Evolutionary conservation across 495 filamentous ascomycete species (phyloP).

Genomic region (Mycothermus thermophilus): DNA sequence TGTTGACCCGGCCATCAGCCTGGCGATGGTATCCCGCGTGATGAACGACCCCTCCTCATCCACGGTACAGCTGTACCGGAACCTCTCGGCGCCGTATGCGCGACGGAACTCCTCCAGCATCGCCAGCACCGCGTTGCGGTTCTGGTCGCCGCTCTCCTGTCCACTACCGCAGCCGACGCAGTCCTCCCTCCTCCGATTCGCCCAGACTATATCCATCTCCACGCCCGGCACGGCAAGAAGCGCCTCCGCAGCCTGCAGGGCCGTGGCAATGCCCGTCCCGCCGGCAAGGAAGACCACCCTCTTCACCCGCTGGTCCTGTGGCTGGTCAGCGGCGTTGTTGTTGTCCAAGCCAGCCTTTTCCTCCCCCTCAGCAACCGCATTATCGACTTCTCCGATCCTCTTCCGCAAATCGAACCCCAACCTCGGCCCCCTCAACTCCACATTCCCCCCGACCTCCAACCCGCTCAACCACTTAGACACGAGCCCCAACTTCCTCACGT

Average conservation of each 20-base stretch:
- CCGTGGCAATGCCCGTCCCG: constrained; percentile 86
- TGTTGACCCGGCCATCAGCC: background rate
- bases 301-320: background rate
- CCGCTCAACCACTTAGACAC: constrained; percentile 54
- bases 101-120: constrained; percentile 51
- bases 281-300: constrained; percentile 73
- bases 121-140: constrained; percentile 30
- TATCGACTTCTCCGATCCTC: constrained; percentile 23
- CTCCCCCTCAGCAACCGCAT: background rate
- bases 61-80: constrained; percentile 58
- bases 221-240: constrained; percentile 28
- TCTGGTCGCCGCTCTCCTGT: background rate
- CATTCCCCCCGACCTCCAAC: constrained; percentile 41
- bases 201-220: constrained; percentile 38
- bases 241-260: constrained; percentile 59
- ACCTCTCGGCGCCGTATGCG: constrained; percentile 35
- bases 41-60: constrained; percentile 64
- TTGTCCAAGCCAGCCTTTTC: background rate
- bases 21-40: constrained; percentile 4
- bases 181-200: constrained; percentile 28
- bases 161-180: constrained; percentile 8
- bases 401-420: constrained; percentile 49
- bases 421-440: constrained; percentile 69
- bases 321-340: background rate
- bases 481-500: constrained; percentile 36